Percentiles rank a stretch among this genome's conserved stretches.
Conservation (phyloP, 352 stramenopile species). For the Halophytophthora polymorphica region DNA sequence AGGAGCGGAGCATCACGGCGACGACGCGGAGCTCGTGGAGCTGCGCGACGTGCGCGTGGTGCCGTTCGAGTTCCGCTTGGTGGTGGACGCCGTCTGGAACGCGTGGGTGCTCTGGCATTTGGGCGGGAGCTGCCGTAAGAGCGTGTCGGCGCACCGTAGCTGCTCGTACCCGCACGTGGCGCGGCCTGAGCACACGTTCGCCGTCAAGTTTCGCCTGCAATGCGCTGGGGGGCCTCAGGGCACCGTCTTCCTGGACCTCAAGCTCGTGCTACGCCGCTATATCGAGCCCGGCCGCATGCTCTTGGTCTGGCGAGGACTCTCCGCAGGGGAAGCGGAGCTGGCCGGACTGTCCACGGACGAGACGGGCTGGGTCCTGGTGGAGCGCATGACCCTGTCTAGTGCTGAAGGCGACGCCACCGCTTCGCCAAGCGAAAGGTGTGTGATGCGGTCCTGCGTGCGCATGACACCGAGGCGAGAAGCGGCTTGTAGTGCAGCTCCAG, state of each 20-base stretch:
- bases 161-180: constrained; percentile 28
- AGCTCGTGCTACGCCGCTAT: constrained; percentile 37
- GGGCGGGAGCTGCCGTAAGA: constrained; percentile 26
- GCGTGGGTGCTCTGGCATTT: constrained; percentile 34
- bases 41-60: constrained; percentile 26
- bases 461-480: constrained; percentile 18
- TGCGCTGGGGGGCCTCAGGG: constrained; percentile 2
- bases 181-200: constrained; percentile 30
- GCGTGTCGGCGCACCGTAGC: constrained; percentile 23
- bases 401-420: neutral
- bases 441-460: constrained; percentile 26
- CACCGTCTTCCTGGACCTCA: constrained; percentile 23
- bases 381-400: constrained; percentile 11
- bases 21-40: constrained; percentile 9
- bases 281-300: constrained; percentile 26
- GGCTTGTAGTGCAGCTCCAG: constrained; percentile 8
- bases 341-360: constrained; percentile 24
- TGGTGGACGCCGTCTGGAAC: constrained; percentile 31
- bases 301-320: constrained; percentile 29
- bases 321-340: constrained; percentile 30
- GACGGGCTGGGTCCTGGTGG: constrained; percentile 30
- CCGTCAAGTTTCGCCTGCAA: constrained; percentile 32
- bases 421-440: constrained; percentile 12
- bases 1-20: constrained; percentile 2
- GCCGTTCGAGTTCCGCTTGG: constrained; percentile 27